Conservation (phyloP, 176 grass and related monocot genomes). For the Saccharum spontaneum region DNA sequence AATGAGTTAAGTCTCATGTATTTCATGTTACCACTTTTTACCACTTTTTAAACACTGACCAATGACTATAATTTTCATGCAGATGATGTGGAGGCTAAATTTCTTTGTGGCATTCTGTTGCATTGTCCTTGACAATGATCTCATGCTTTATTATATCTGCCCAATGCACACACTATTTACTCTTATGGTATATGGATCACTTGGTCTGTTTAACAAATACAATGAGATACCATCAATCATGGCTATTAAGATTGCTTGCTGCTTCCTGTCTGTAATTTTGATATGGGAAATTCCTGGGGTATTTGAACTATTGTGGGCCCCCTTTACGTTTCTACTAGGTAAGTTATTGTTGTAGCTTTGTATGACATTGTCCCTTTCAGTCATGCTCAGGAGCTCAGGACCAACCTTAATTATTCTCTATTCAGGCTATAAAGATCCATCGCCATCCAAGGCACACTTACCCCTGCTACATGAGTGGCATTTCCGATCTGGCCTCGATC, state of each 20-base stretch:
- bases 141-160: conserved; percentile 85
- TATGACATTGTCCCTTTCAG: conserved; percentile 10
- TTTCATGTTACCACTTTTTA: background rate
- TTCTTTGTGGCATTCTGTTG: conserved; percentile 80
- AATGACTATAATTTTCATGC: conserved; percentile 26
- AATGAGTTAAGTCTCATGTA: background rate
- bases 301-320: conserved; percentile 83
- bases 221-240: conserved; percentile 85
- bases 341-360: conserved; percentile 29
- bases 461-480: conserved; percentile 89
- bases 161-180: conserved; percentile 86
- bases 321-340: conserved; percentile 85
- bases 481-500: conserved; percentile 94
- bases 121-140: conserved; percentile 86
- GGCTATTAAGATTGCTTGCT: conserved; percentile 73
- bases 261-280: conserved; percentile 86
- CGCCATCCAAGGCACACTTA: conserved; percentile 72
- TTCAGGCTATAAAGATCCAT: conserved; percentile 88
- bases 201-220: conserved; percentile 92
- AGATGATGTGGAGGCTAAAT: conserved; percentile 96
- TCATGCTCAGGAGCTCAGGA: background rate
- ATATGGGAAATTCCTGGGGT: conserved; percentile 94
- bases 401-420: background rate
- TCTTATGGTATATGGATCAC: conserved; percentile 93
- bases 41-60: background rate